A percentile compares a stretch with the other conserved stretches of the same genome.
phyloP scores from a whole-genome alignment of 805 yeast genomes.

The Ogataea kodamae region DNA sequence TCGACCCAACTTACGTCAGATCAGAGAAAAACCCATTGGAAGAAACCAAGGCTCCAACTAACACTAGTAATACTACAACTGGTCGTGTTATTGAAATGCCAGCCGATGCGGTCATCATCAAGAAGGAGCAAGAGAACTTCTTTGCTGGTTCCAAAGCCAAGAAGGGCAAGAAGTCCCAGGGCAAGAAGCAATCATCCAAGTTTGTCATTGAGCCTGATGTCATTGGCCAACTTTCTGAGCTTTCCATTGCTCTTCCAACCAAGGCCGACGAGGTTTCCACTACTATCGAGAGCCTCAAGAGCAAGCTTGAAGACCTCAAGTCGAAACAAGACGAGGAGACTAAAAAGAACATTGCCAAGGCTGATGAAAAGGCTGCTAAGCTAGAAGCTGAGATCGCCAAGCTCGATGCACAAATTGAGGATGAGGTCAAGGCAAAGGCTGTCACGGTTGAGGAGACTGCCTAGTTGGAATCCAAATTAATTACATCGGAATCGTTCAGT shows the following conservation, averaged over 20 bases:
- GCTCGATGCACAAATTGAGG: slow-evolving; percentile 29
- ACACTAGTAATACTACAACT: slow-evolving; percentile 13
- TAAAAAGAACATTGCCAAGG: slow-evolving; percentile 66
- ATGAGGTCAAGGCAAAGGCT: slow-evolving; percentile 16
- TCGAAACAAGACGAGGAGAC: slow-evolving; percentile 80
- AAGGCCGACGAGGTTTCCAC: slow-evolving; percentile 65
- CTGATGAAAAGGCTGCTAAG: slow-evolving; percentile 72
- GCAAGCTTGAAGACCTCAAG: slow-evolving; percentile 65
- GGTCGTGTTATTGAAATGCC: slow-evolving; percentile 59
- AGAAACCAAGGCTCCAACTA: slow-evolving; percentile 15
- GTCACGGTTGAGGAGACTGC: slow-evolving; percentile 12
- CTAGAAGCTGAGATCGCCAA: slow-evolving; percentile 46
- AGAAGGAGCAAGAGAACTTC: slow-evolving; percentile 58
- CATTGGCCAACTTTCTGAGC: slow-evolving; percentile 70
- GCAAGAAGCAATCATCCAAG: slow-evolving; percentile 36
- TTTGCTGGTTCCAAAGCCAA: slow-evolving; percentile 49
- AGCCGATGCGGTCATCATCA: slow-evolving; percentile 58
- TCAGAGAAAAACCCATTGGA: slow-evolving; percentile 35
- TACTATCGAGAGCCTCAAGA: slow-evolving; percentile 64
- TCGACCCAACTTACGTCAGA: slow-evolving; percentile 75
- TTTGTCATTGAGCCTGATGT: slow-evolving; percentile 78
- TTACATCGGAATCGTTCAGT: slow-evolving; percentile 3
- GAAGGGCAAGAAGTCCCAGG: slow-evolving; percentile 48
- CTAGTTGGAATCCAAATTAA: slow-evolving; percentile 2
- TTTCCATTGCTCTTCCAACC: slow-evolving; percentile 76